Evolutionary conservation across 345 rosid species (phyloP).

Genomic region (Gossypium herbaceum): DNA sequence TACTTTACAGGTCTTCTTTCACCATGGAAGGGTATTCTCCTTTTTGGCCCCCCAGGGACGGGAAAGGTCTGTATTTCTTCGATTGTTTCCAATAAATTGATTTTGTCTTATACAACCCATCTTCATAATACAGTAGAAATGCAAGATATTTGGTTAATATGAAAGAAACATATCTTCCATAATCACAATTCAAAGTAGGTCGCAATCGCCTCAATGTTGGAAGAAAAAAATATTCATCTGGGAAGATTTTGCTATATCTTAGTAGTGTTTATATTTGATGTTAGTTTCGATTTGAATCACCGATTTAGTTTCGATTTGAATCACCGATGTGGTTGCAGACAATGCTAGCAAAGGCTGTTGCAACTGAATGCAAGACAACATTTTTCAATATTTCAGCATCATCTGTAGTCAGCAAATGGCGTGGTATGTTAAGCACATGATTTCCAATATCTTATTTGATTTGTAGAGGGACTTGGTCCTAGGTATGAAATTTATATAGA

Average conservation of each 20-base stretch:
- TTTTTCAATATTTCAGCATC: conserved; percentile 98
- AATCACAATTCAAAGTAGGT: neutral
- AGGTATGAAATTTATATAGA: neutral
- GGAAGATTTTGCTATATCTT: neutral
- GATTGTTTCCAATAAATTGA: neutral
- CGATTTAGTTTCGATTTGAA: conserved; percentile 6
- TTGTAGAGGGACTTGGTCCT: conserved; percentile 1
- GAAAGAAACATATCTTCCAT: neutral
- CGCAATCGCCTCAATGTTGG: neutral
- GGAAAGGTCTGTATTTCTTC: conserved; percentile 65
- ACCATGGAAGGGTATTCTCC: conserved; percentile 99
- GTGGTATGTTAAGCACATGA: conserved; percentile 44
- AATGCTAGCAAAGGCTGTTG: conserved; percentile 99
- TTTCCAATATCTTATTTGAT: neutral
- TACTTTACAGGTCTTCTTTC: conserved; percentile 92
- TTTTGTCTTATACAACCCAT: neutral
- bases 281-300: conserved; percentile 8
- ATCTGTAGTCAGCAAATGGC: conserved; percentile 99
- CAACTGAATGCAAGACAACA: conserved; percentile 96
- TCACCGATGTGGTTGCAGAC: conserved; percentile 50
- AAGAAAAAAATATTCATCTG: neutral
- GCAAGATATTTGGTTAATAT: neutral
- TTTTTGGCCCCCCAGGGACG: conserved; percentile 98
- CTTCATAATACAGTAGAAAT: neutral
- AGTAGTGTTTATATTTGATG: neutral